Evolutionary conservation across 2,329 filamentous ascomycete species (phyloP).

Genomic region (Didymella exigua): DNA sequence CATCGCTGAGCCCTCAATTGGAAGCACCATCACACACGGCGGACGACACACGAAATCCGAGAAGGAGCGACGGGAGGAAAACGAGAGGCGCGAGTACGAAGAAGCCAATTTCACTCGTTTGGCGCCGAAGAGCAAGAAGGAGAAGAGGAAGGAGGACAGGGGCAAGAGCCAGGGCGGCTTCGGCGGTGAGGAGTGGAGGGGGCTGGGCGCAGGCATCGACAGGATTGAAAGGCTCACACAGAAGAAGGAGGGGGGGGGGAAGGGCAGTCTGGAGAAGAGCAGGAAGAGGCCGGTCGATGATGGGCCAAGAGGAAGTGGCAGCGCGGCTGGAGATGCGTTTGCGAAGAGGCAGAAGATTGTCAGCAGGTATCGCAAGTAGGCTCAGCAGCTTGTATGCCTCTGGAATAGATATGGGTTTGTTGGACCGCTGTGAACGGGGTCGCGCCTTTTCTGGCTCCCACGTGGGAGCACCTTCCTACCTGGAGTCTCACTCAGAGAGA

Average conservation of each 20-base stretch:
- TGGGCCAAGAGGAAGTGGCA: slow-evolving; percentile 69
- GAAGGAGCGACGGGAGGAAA: slow-evolving; percentile 75
- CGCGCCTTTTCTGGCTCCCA: not conserved
- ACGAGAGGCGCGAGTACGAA: slow-evolving; percentile 83
- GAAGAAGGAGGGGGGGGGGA: slow-evolving; percentile 59
- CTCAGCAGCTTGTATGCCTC: not conserved
- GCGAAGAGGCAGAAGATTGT: slow-evolving; percentile 54
- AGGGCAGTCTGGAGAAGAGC: slow-evolving; percentile 76
- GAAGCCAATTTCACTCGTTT: slow-evolving; percentile 90
- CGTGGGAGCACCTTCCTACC: not conserved
- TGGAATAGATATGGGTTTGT: not conserved
- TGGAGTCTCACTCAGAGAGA: not conserved
- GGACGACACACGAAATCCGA: slow-evolving; percentile 81
- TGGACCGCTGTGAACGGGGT: not conserved
- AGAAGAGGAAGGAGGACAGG: slow-evolving; percentile 67
- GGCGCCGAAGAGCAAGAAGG: slow-evolving; percentile 87
- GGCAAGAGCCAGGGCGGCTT: slow-evolving; percentile 60
- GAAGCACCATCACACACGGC: slow-evolving; percentile 80
- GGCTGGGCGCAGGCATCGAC: slow-evolving; percentile 82
- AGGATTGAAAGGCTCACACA: slow-evolving; percentile 83
- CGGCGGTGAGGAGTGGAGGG: slow-evolving; percentile 92
- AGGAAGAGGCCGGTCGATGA: slow-evolving; percentile 80
- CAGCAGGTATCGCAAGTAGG: slow-evolving; percentile 33
- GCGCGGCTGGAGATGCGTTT: slow-evolving; percentile 74
- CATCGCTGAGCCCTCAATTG: slow-evolving; percentile 85